Evolutionary conservation across 2,329 filamentous ascomycete species (phyloP).

Genomic region (Trichoderma sp.): DNA sequence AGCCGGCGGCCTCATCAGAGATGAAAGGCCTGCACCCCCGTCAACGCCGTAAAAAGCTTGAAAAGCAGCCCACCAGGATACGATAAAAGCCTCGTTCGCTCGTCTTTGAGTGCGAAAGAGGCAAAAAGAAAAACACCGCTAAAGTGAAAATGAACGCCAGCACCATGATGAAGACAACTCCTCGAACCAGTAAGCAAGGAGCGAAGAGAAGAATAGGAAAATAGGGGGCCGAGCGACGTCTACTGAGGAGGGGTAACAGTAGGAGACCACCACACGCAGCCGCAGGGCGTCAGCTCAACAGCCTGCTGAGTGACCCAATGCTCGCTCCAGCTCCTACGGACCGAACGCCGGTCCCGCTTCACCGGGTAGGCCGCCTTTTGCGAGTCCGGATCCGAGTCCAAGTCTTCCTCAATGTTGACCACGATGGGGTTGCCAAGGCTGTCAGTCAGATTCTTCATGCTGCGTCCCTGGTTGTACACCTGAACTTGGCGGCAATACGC

Average conservation of each 20-base stretch:
- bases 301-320: conserved; percentile 28
- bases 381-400: conserved; percentile 10
- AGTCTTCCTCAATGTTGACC: conserved; percentile 43
- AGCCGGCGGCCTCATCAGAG: not conserved
- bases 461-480: conserved; percentile 45
- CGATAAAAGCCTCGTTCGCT: not conserved
- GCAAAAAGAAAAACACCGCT: not conserved
- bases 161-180: not conserved
- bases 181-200: not conserved
- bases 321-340: conserved; percentile 2
- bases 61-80: not conserved
- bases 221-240: not conserved
- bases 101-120: not conserved
- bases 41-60: not conserved
- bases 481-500: conserved; percentile 54
- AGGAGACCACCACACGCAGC: conserved; percentile 57
- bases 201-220: not conserved
- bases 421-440: conserved; percentile 45
- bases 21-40: not conserved
- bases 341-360: not conserved
- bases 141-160: not conserved
- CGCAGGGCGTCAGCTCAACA: conserved; percentile 52
- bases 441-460: conserved; percentile 43
- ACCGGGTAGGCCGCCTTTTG: not conserved
- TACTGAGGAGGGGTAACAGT: not conserved